Evolutionary conservation across 495 filamentous ascomycete species (phyloP), one percentile per base, ranked within the genome.

Genomic region (Talaromyces wortmannii): DNA sequence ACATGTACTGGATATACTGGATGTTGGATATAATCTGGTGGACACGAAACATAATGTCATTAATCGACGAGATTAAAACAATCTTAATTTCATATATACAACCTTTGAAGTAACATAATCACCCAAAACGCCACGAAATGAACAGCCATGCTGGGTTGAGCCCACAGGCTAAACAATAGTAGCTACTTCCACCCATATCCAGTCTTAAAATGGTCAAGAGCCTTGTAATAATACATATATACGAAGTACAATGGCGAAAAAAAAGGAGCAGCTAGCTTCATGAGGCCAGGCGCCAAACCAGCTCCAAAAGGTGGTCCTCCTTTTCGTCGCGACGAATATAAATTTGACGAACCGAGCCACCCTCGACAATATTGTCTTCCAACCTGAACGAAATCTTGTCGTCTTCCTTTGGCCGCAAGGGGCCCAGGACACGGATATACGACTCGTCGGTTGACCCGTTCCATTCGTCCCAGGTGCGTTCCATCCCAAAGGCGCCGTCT

Each of bases 401-500:
- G 7, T 63, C 58, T 50, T 77, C 74, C 58, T 69, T 74, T 13
- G 53, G 59, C 11, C 74, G 72, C 7, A 77, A 56, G 0, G 74
- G 74, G 7, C 74, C 74, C 11, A 77, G 61, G 50, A 70, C 70
- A 52, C 75, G 74, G 36, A 77, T 58, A 55, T 69, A 77, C 3
- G 67, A 66, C 47, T 77, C 74, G 7, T 61, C 53, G 18, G 55
- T 62, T 5, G 72, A 72, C 17, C 67, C 67, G 43, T 76, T 72
- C 56, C 71, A 65, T 5, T 68, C 56, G 6, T 70, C 64, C 77
- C 77, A 79, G 7, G 77, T 78, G 53, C 73, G 61, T 56, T 79
- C 77, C 68, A 78, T 74, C 31, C 61, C 63, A 15, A 53, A 53
- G 6, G 52, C 52, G 13, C 61, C 48, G 36, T 77, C 66, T 12